Evolutionary conservation across 2,329 filamentous ascomycete genomes (phyloP), one percentile per base, ranked within the genome.

Genomic region (Cryphonectria carpinicola): DNA sequence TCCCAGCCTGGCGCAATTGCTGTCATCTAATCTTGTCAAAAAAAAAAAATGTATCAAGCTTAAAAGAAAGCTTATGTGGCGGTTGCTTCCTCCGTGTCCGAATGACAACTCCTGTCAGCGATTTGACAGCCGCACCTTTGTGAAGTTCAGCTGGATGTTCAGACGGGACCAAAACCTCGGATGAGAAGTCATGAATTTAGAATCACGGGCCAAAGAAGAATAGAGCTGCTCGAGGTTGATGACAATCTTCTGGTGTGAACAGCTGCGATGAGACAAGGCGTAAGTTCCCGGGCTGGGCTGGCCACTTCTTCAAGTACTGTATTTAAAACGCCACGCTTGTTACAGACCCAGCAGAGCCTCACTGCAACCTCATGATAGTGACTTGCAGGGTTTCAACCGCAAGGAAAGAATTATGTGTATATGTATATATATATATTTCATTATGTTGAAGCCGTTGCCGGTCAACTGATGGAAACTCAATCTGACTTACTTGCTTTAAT

Each of bases 41-140:
- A 70, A 63, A 72, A 64, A 67, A 3, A 13, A 32, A 32, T 32
- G 32, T 39, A 13, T 39, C 10, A 39, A 11, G 37, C 37, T 71
- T 73, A 46, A 70, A 68, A 61, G 69, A 63, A 72, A 66, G 69
- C 58, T 69, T 71, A 66, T 52, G 58, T n/a, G 39, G 39, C 19
- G 11, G 32, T 22, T 19, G 8, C 54, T 56, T 32, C 28, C 41
- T 22, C 37, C 52, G 41, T 35, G 63, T 66, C 60, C 49, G 28
- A 63, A 69, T 61, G 68, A 43, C 37, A 66, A 22, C 35, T 39
- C 22, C 35, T 37, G 19, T 19, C 56, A 61, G 32, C 17, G 17
- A 25, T 22, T 28, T n/a, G 49, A 46, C 41, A 61, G 62, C 28
- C 32, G 28, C 56, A 35, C 56, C 19, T 19, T 17, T 61, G 25